Evolutionary conservation across 768 basidiomycete genomes (phyloP).

Genomic region (Suillus bovinus): DNA sequence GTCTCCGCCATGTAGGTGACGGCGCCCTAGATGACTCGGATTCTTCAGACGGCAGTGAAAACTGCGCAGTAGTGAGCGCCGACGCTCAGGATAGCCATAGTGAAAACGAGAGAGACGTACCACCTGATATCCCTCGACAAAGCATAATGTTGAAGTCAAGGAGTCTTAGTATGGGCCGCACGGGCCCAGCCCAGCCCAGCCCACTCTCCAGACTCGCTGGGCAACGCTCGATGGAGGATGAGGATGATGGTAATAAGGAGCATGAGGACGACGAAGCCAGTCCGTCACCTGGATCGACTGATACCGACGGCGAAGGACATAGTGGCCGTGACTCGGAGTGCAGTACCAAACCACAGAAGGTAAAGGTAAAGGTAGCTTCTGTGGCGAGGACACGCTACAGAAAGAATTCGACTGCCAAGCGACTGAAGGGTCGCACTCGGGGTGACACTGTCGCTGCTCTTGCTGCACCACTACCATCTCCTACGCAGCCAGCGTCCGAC

Average conservation of each 20-base stretch:
- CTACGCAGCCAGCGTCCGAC: neutral
- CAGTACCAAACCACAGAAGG: slow-evolving; percentile 8
- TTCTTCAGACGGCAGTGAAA: slow-evolving; percentile 43
- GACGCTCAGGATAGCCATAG: slow-evolving; percentile 29
- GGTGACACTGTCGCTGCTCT: slow-evolving; percentile 70
- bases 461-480: slow-evolving; percentile 38
- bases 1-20: slow-evolving; percentile 68
- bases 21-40: slow-evolving; percentile 80
- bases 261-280: slow-evolving; percentile 54
- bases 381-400: slow-evolving; percentile 33
- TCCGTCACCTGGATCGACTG: slow-evolving; percentile 60
- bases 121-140: slow-evolving; percentile 7
- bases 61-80: slow-evolving; percentile 17
- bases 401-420: slow-evolving; percentile 27
- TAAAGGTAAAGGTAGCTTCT: slow-evolving; percentile 21
- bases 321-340: slow-evolving; percentile 30
- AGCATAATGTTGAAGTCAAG: slow-evolving; percentile 37
- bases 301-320: slow-evolving; percentile 52
- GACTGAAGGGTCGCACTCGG: slow-evolving; percentile 47
- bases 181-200: slow-evolving; percentile 51
- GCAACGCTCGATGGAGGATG: slow-evolving; percentile 56
- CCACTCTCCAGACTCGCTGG: slow-evolving; percentile 62
- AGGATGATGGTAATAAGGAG: slow-evolving; percentile 31
- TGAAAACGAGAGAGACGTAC: slow-evolving; percentile 34
- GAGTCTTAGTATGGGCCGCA: slow-evolving; percentile 30